Evolutionary conservation across 257 asterid genomes (phyloP), one percentile per base, ranked within the genome.

Genomic region (Prunella vulgaris): DNA sequence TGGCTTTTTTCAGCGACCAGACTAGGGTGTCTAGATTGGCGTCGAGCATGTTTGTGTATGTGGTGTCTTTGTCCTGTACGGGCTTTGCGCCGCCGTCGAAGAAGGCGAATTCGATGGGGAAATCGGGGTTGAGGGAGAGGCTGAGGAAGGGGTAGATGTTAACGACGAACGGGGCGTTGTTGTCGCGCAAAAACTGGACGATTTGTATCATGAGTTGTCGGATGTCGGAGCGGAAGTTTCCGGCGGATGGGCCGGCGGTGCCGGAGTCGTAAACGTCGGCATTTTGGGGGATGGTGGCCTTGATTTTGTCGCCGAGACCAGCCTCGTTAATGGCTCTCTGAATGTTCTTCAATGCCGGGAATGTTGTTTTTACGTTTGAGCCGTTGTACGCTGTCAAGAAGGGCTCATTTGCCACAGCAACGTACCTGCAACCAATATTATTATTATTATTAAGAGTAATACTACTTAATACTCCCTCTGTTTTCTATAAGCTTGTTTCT

Each of bases 351-450:
- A 92, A 14, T 0, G 98, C 97, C 0, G 98, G 97, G 12, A 84
- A 85, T 0, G 60, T 76, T 2, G 87, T 76, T 6, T 58, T 35
- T 20, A 63, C 1, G 71, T 66, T 74, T 22, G 90, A 61, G 5
- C 96, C 95, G 14, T 90, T 86, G 75, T 92, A 92, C 27, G 87
- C 13, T 65, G 61, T 78, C 77, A 92, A 53, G 76, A 92, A 90
- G 0, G 98, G 98, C 74, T 92, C 98, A 25, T 92, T 92, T 40
- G 96, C 98, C 7, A 92, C 97, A 0, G 97, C 97, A 15, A 92
- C 77, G 8, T 79, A 81, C 80, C 98, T 92, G 44, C 44, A 37
- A 9, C n/a, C n/a, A n/a, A n/a, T n/a, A n/a, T n/a, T n/a, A 25
- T 25, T 1, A 25, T 25, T 25, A 25, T 1, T 25, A 25, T 25